A percentile compares a stretch with the other conserved stretches of the same genome.
Conservation (phyloP, 2,329 filamentous ascomycete genomes). For the Macrophomina phaseolina region DNA sequence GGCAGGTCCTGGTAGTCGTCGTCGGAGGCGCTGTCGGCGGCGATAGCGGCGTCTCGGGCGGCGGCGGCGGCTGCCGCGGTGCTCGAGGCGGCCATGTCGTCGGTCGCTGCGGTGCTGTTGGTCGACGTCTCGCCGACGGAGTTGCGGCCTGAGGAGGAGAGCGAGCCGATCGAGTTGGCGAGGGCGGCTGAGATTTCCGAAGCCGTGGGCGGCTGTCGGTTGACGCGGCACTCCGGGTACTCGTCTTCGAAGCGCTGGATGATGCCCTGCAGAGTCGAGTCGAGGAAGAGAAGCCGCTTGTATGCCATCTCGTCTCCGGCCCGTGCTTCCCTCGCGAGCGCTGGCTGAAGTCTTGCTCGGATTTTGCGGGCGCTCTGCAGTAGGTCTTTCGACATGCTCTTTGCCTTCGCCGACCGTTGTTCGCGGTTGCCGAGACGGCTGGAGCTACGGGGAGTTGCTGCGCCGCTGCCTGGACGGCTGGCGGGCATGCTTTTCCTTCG, state of each 20-base stretch:
- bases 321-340: conserved; percentile 75
- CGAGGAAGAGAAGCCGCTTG: conserved; percentile 82
- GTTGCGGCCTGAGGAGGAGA: conserved; percentile 37
- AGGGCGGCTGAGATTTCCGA: conserved; percentile 35
- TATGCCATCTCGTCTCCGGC: conserved; percentile 77
- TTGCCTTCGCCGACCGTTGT: conserved; percentile 68
- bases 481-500: conserved; percentile 35
- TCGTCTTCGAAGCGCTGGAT: conserved; percentile 96
- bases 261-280: conserved; percentile 85
- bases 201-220: conserved; percentile 33
- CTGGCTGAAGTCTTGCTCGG: conserved; percentile 78
- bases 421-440: conserved; percentile 24
- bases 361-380: conserved; percentile 90
- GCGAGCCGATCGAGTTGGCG: conserved; percentile 38
- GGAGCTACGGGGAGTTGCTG: conserved; percentile 57
- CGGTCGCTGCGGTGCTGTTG: conserved; percentile 27
- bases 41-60: conserved; percentile 26
- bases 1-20: conserved; percentile 43
- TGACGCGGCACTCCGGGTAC: conserved; percentile 82
- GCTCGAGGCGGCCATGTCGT: conserved; percentile 26
- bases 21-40: conserved; percentile 43
- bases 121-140: conserved; percentile 35
- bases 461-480: conserved; percentile 55
- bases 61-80: neutral
- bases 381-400: conserved; percentile 91